Percentiles rank a stretch among this genome's conserved stretches.
Conservation (phyloP, 371 early-diverging fungal genomes). For the Syncephalastrum monosporum region DNA sequence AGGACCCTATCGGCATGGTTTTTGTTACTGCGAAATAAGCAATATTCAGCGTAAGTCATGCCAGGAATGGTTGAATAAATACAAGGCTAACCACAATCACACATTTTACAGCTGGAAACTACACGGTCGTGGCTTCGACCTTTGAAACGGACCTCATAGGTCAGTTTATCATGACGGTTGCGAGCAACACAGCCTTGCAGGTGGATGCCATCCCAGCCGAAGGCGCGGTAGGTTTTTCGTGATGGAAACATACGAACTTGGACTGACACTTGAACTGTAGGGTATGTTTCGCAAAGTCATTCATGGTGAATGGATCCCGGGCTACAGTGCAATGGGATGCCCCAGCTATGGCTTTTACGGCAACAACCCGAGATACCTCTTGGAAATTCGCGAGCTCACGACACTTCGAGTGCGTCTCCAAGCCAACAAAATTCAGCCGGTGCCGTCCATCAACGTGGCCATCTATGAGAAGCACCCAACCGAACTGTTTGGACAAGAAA, state of each 20-base stretch:
- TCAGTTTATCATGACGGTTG: slow-evolving; percentile 65
- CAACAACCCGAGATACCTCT: slow-evolving; percentile 69
- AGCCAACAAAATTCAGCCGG: slow-evolving; percentile 59
- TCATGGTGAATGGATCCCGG: slow-evolving; percentile 65
- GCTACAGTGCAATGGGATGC: slow-evolving; percentile 68
- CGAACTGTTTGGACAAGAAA: slow-evolving; percentile 57
- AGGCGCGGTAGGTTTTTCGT: slow-evolving; percentile 66
- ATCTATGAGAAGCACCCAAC: slow-evolving; percentile 63
- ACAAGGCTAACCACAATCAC: background rate
- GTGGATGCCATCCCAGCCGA: slow-evolving; percentile 69
- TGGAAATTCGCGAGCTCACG: slow-evolving; percentile 61
- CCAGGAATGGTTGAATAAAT: slow-evolving; percentile 2
- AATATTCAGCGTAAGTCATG: slow-evolving; percentile 48
- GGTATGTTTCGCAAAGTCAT: slow-evolving; percentile 72
- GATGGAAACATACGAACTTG: slow-evolving; percentile 1
- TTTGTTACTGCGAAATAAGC: slow-evolving; percentile 67
- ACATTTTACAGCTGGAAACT: slow-evolving; percentile 57
- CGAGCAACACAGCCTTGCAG: slow-evolving; percentile 45
- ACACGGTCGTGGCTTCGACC: slow-evolving; percentile 78
- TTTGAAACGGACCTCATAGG: slow-evolving; percentile 74
- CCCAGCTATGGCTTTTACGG: slow-evolving; percentile 59
- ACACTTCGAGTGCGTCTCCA: slow-evolving; percentile 73
- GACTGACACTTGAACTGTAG: slow-evolving; percentile 18
- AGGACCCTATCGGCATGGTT: slow-evolving; percentile 70
- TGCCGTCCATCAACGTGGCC: slow-evolving; percentile 72